Evolutionary conservation across 768 basidiomycete genomes (phyloP), one percentile per base, ranked within the genome.

Genomic region (Suillus plorans): DNA sequence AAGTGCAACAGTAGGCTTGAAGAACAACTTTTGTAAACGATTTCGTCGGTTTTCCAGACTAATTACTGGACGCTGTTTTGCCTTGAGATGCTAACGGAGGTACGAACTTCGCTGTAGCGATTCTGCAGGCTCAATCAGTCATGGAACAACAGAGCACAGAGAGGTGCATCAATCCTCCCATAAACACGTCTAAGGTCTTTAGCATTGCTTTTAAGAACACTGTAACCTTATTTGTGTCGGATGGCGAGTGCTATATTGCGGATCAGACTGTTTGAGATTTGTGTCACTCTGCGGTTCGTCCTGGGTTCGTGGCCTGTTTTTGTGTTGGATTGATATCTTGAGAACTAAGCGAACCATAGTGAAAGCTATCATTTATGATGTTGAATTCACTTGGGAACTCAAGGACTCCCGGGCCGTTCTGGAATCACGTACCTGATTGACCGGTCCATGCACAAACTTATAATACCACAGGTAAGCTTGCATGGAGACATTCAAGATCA

Each of bases 211-310:
- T 25, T 64, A 84, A 83, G 60, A 70, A 73, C 6, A 82, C 84
- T 5, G 75, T 84, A 5, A 73, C 88, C 18, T 78, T 84, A 42
- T 88, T 87, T 72, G 75, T 85, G 3, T 85, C 84, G 1, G 86
- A 86, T 63, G 86, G 86, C 0, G 79, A 85, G 73, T 82, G 82
- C 58, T 4, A 13, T 3, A 73, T 83, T n/a, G 55, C 45, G 0
- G 83, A 86, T 50, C 37, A 67, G 7, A 68, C 72, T 2, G 71
- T 85, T 52, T 77, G 79, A 28, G 76, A 79, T 62, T 62, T 63
- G 4, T 80, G 82, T 63, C 78, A 75, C 16, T 61, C 79, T 2
- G 79, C 86, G 0, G 66, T 83, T 22, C 73, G 76, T 25, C 80
- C 77, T 5, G 84, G 86, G 85, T 85, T 65, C 41, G 70, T 6